Percentiles rank a stretch among this genome's conserved stretches.
These are phyloP conservation scores for Globomyces sp. DNA, from an alignment of 371 early-diverging fungal genomes.

Conservation along the genomic window DNA sequence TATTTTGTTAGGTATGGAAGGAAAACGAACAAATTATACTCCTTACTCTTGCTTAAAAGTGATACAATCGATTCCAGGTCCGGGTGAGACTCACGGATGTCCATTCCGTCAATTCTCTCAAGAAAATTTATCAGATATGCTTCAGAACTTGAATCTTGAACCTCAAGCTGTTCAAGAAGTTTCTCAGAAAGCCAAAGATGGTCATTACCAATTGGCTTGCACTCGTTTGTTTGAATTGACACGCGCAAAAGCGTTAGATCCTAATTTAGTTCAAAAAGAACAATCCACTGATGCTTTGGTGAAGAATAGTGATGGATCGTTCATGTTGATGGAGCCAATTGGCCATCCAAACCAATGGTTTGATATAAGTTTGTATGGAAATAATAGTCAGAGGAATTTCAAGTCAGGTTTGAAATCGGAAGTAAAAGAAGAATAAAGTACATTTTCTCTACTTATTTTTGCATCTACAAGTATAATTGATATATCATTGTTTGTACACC, in stretches of 20 bases:
- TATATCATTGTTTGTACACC: too few relatives aligned
- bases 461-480: background rate
- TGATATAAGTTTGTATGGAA: conserved; percentile 45
- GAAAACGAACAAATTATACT: conserved; percentile 87
- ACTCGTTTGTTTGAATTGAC: conserved; percentile 80
- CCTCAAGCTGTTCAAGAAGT: conserved; percentile 65
- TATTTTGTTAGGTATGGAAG: conserved; percentile 63
- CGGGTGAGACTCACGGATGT: conserved; percentile 92
- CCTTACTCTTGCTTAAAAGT: conserved; percentile 93
- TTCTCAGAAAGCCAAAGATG: conserved; percentile 58
- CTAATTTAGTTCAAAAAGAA: conserved; percentile 4
- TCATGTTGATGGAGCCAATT: conserved; percentile 59
- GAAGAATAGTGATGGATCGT: too few relatives aligned
- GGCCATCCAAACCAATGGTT: conserved; percentile 93
- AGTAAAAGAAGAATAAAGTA: conserved; percentile 13
- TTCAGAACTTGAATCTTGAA: conserved; percentile 54
- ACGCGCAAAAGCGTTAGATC: conserved; percentile 25
- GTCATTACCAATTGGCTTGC: conserved; percentile 94
- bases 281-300: conserved; percentile 22
- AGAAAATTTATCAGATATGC: conserved; percentile 57
- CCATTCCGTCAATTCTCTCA: conserved; percentile 86
- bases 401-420: background rate
- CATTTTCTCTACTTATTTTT: background rate
- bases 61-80: conserved; percentile 74
- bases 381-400: background rate